phyloP scores from a whole-genome alignment of 2,329 filamentous ascomycete genomes.

The Colletotrichum sansevieriae region DNA sequence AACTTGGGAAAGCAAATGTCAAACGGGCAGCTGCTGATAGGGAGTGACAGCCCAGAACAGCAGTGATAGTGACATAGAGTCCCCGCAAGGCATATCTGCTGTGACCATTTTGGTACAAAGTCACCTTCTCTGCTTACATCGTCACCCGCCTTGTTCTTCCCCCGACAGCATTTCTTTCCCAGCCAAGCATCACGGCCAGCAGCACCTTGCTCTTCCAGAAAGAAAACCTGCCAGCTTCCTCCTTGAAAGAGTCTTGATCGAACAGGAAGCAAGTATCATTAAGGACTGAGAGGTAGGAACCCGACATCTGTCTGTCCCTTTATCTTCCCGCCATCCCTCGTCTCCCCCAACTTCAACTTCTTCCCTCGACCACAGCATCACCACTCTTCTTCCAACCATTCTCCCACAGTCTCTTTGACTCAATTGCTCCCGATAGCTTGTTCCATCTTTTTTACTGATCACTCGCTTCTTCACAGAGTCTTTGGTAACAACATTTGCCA shows the following conservation, averaged over 20 bases:
- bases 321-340: conserved; percentile 47
- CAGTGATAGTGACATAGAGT: conserved; percentile 1
- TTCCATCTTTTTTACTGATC: conserved; percentile 69
- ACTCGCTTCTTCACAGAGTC: conserved; percentile 67
- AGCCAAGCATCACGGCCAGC: conserved; percentile 1
- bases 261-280: conserved; percentile 34
- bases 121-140: conserved; percentile 14
- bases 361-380: conserved; percentile 58
- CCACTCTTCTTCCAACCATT: conserved; percentile 49
- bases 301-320: conserved; percentile 41
- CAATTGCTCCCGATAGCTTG: conserved; percentile 68
- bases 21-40: conserved; percentile 6
- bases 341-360: conserved; percentile 43
- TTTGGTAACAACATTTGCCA: conserved; percentile 65
- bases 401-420: conserved; percentile 55
- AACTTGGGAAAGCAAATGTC: conserved; percentile 10
- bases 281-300: conserved; percentile 17
- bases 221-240: conserved; percentile 14
- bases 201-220: conserved; percentile 2
- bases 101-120: not conserved
- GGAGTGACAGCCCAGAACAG: conserved; percentile 11
- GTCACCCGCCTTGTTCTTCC: conserved; percentile 19
- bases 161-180: conserved; percentile 22
- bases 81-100: conserved; percentile 8
- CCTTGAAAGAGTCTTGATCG: not conserved